These are phyloP conservation scores for Nelumbo lutea DNA, from an alignment of 164 flowering plant genomes.

Conservation along the genomic window DNA sequence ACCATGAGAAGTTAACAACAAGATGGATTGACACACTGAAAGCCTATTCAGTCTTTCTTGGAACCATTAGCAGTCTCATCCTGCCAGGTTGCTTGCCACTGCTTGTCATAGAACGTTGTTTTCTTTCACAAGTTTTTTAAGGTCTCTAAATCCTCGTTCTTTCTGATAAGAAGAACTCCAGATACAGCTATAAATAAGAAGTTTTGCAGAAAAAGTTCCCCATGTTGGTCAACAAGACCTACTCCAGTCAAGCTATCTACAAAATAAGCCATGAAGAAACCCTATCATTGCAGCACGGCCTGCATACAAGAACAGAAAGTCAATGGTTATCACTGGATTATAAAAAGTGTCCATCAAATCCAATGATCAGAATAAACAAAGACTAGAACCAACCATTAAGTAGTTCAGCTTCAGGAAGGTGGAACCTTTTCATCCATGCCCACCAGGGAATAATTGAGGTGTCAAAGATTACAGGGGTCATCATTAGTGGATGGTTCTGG, in stretches of 20 bases:
- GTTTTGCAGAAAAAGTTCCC: constrained; percentile 98
- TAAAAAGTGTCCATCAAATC: neutral
- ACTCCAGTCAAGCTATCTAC: constrained; percentile 97
- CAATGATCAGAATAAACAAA: constrained; percentile 5
- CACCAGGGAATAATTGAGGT: constrained; percentile 97
- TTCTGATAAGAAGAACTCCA: constrained; percentile 77
- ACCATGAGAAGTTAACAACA: neutral
- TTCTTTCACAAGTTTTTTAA: constrained; percentile 85
- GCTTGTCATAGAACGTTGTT: constrained; percentile 93
- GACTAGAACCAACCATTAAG: constrained; percentile 65
- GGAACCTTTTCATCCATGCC: constrained; percentile 96
- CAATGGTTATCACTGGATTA: neutral
- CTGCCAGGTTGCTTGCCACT: constrained; percentile 99
- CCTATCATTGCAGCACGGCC: constrained; percentile 99
- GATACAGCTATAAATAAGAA: constrained; percentile 70
- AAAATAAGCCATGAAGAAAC: constrained; percentile 93
- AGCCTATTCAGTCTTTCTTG: constrained; percentile 29
- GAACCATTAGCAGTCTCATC: constrained; percentile 47
- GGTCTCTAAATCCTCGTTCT: constrained; percentile 85
- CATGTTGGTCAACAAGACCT: constrained; percentile 96
- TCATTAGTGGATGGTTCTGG: constrained; percentile 90
- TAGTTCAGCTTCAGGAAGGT: constrained; percentile 94
- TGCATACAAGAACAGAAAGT: constrained; percentile 18
- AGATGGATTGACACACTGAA: constrained; percentile 6
- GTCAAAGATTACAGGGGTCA: constrained; percentile 75